Evolutionary conservation across 768 basidiomycete species (phyloP).

Genomic region (Macrolepiota fuliginosa): DNA sequence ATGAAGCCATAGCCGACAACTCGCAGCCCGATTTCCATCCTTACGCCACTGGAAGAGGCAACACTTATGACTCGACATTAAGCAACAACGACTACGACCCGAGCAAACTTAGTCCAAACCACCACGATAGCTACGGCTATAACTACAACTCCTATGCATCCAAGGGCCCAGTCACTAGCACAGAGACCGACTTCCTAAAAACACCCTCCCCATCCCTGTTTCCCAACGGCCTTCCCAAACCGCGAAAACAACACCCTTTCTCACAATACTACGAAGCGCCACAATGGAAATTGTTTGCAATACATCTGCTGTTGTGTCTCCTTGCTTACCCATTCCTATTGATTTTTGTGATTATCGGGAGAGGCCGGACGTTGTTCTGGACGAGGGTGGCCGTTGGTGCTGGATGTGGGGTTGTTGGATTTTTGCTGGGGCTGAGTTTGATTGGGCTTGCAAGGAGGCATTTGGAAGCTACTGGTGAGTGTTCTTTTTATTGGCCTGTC

Average conservation of each 20-base stretch:
- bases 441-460: slow-evolving; percentile 25
- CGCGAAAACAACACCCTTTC: slow-evolving; percentile 9
- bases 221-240: slow-evolving; percentile 9
- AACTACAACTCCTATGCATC: neutral
- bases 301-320: slow-evolving; percentile 30
- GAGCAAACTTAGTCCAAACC: neutral
- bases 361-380: slow-evolving; percentile 35
- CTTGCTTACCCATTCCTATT: slow-evolving; percentile 33
- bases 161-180: neutral
- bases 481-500: neutral
- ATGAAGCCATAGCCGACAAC: slow-evolving; percentile 2
- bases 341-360: slow-evolving; percentile 26
- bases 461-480: slow-evolving; percentile 37
- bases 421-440: slow-evolving; percentile 29
- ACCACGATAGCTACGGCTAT: neutral
- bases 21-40: slow-evolving; percentile 4
- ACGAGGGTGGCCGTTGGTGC: slow-evolving; percentile 16
- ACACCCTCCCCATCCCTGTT: slow-evolving; percentile 13
- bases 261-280: slow-evolving; percentile 31
- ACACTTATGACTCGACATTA: neutral
- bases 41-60: neutral
- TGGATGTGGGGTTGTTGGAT: slow-evolving; percentile 31
- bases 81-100: neutral
- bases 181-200: slow-evolving; percentile 7
- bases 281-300: slow-evolving; percentile 24